These are phyloP conservation scores for Eucalyptus caleyi DNA, from an alignment of 345 rosid species.

Conservation along the genomic window DNA sequence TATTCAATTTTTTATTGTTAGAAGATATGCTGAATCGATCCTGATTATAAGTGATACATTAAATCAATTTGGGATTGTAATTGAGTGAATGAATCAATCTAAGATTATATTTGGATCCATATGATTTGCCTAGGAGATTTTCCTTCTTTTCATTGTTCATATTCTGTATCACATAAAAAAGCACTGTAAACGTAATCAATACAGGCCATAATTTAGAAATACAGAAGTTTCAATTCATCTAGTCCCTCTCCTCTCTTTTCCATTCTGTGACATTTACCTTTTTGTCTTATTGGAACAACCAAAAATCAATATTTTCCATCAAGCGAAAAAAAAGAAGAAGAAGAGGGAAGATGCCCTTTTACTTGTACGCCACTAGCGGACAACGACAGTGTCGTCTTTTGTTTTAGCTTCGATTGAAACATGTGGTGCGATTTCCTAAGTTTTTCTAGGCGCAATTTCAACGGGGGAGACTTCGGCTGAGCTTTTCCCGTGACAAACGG, in stretches of 20 bases:
- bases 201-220: too few species aligned
- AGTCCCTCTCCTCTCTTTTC: too few species aligned
- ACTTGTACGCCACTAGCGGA: not conserved
- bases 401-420: not conserved
- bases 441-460: not conserved
- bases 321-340: accelerated
- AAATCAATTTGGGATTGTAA: accelerated
- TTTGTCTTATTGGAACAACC: not conserved
- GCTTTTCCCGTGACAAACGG: not conserved
- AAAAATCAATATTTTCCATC: not conserved
- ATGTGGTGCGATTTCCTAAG: not conserved
- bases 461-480: not conserved
- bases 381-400: not conserved
- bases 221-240: too few species aligned
- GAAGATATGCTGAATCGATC: too few species aligned
- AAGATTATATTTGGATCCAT: too few species aligned
- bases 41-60: too few species aligned
- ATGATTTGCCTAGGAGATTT: too few species aligned
- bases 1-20: accelerated
- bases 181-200: too few species aligned
- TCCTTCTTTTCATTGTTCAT: too few species aligned
- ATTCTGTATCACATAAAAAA: too few species aligned
- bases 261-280: too few species aligned
- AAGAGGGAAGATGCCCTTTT: not conserved
- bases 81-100: too few species aligned